phyloP scores from a whole-genome alignment of 495 filamentous ascomycete genomes.

The Mycothermus thermophilus region DNA sequence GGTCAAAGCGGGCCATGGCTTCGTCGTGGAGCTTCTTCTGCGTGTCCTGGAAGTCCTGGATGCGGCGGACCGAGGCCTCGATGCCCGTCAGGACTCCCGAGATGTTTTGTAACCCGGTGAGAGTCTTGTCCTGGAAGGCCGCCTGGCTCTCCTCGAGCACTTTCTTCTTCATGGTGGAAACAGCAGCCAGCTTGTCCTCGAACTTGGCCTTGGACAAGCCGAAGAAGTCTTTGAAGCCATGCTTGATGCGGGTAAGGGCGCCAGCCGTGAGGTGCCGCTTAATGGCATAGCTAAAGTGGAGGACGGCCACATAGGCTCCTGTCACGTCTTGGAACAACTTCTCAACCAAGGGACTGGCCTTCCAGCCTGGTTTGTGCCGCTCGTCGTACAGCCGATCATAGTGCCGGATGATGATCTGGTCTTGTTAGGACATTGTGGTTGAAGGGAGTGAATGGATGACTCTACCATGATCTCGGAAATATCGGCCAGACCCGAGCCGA shows the following conservation, averaged over 20 bases:
- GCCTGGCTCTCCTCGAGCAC: constrained; percentile 17
- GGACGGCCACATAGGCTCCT: constrained; percentile 11
- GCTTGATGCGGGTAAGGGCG: constrained; percentile 9
- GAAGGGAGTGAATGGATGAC: too few species aligned
- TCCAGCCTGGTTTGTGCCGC: constrained; percentile 11
- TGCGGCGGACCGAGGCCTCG: constrained; percentile 6
- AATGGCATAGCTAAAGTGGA: constrained; percentile 15
- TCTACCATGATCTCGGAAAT: constrained; percentile 22
- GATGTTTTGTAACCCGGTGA: constrained; percentile 11
- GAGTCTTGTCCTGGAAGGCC: constrained; percentile 17
- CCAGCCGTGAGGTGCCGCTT: constrained; percentile 15
- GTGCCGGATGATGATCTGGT: constrained; percentile 16
- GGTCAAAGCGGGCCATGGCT: constrained; percentile 5
- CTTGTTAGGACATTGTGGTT: too few species aligned
- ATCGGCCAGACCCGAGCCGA: constrained; percentile 15
- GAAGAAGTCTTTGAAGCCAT: constrained; percentile 19
- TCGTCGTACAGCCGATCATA: constrained; percentile 19
- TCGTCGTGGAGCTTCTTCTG: constrained; percentile 10
- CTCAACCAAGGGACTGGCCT: constrained; percentile 12
- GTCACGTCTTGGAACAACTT: constrained; percentile 17
- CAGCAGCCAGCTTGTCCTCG: constrained; percentile 9
- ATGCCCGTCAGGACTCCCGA: constrained; percentile 8
- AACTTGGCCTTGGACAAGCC: constrained; percentile 15
- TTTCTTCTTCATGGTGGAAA: constrained; percentile 14
- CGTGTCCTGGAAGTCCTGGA: constrained; percentile 10